phyloP scores from a whole-genome alignment of 1,139 yeast species.

The Candida frijolesensis region DNA sequence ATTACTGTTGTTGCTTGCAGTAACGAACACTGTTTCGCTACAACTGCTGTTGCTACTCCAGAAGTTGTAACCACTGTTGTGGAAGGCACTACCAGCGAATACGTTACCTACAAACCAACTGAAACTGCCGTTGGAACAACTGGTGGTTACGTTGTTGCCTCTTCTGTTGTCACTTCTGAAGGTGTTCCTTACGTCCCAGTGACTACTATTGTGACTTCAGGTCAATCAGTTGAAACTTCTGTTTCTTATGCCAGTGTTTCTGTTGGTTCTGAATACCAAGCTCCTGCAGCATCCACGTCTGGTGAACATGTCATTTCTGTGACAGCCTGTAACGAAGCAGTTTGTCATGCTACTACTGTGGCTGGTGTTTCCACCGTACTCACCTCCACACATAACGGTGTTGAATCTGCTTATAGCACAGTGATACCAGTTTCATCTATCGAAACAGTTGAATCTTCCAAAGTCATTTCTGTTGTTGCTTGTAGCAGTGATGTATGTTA shows the following conservation, averaged over 20 bases:
- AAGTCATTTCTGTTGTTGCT: conserved; percentile 31
- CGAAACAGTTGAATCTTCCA: conserved; percentile 16
- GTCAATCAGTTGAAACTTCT: conserved; percentile 8
- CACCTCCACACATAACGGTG: conserved; percentile 21
- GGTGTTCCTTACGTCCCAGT: conserved; percentile 1
- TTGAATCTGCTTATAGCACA: conserved; percentile 19
- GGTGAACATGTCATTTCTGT: background rate
- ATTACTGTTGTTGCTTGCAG: conserved; percentile 20
- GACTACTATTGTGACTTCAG: background rate
- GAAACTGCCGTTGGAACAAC: too few relatives aligned
- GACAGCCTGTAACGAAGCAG: background rate
- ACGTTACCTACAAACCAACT: conserved; percentile 3
- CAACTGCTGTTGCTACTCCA: conserved; percentile 15
- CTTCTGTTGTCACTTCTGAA: conserved; percentile 15
- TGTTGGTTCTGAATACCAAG: conserved; percentile 22
- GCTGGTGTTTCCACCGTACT: conserved; percentile 30
- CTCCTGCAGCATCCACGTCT: background rate
- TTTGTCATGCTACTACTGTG: conserved; percentile 21
- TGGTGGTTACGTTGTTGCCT: background rate
- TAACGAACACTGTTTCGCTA: background rate
- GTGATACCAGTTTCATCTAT: conserved; percentile 27
- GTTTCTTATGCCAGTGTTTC: conserved; percentile 18
- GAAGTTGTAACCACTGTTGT: conserved; percentile 22
- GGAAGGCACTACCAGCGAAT: background rate
- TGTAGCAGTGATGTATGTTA: conserved; percentile 20